A percentile compares a stretch with the other conserved stretches of the same genome.
Evolutionary conservation across 1,139 yeast genomes (phyloP).

Genomic region (Candida glucosophila): DNA sequence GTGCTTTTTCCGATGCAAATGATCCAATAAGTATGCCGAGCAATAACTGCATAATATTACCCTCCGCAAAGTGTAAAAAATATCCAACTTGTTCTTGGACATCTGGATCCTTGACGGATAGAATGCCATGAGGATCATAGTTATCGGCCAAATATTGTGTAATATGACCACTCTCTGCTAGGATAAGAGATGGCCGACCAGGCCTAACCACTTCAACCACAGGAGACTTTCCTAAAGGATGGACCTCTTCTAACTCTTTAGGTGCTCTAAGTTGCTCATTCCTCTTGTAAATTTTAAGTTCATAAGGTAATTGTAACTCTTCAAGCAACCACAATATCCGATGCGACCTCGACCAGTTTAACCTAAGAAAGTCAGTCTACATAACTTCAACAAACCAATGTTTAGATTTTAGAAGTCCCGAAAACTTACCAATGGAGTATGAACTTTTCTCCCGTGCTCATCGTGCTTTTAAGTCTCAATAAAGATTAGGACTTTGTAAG

Average conservation of each 20-base stretch:
- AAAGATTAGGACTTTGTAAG: no score
- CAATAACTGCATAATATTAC: conserved; percentile 25
- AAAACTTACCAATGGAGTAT: conserved; percentile 5
- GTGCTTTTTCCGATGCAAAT: conserved; percentile 20
- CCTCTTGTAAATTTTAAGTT: conserved; percentile 23
- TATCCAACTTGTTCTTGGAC: no score
- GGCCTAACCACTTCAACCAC: conserved; percentile 24
- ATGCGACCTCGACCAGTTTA: conserved; percentile 29
- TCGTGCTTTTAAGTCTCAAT: no score
- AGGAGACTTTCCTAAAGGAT: conserved; percentile 37
- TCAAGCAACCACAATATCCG: conserved; percentile 33
- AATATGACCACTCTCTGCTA: conserved; percentile 35
- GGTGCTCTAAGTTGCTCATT: conserved; percentile 25
- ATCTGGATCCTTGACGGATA: no score
- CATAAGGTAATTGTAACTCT: conserved; percentile 25
- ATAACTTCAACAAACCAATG: no score
- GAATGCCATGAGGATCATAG: conserved; percentile 19
- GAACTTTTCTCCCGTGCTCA: conserved; percentile 3
- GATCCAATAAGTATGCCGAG: conserved; percentile 22
- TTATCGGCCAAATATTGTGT: conserved; percentile 20
- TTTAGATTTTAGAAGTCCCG: no score
- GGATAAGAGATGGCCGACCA: conserved; percentile 11
- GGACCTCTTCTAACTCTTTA: conserved; percentile 21
- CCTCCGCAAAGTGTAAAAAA: conserved; percentile 33
- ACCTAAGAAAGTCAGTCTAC: conserved; percentile 15